Evolutionary conservation across 305 asterid genomes (phyloP), one percentile per base, ranked within the genome.

Genomic region (Solanum aculeatissimum): DNA sequence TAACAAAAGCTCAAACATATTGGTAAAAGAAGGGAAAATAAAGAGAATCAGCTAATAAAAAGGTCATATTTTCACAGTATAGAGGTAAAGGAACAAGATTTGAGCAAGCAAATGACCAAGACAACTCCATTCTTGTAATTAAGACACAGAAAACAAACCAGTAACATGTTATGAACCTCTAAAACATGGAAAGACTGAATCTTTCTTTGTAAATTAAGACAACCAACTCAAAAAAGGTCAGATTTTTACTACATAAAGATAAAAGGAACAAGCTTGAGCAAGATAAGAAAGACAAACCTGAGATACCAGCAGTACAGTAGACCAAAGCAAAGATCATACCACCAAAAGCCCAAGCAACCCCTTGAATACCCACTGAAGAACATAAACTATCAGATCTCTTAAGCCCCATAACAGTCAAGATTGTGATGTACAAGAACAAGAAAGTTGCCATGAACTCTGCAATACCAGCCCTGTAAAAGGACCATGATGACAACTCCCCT

Each of bases 301-400:
- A 95, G 85, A 94, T 92, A 62, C 97, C 98, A 84, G 98, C 98
- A 81, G 98, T 95, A 88, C 98, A 95, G 91, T 95, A 95, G 54
- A 95, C 98, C 81, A 94, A 96, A 2, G 95, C 97, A 85, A 95
- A 95, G 88, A 94, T 95, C 98, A 95, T 93, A 62, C 98, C 98
- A 88, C 98, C 98, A 88, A 94, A 95, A 60, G 97, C 93, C 98
- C 98, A 94, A 68, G 98, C 98, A 85, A 95, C 90, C 14, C 98
- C 98, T 89, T 94, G 98, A 86, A 94, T 89, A 27, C 98, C 98
- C 45, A 94, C 97, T 70, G 97, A 87, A 14, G 42, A 27, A 89
- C 92, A 79, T 94, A 95, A 88, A 92, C 94, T 80, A 19, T 88
- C 1, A 82, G 86, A 9, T 93, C 84, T 79, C 94, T 89, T 83